Base-by-base conservation (phyloP, 495 filamentous ascomycete genomes). In the Pyrenopolyporus hunteri region DNA sequence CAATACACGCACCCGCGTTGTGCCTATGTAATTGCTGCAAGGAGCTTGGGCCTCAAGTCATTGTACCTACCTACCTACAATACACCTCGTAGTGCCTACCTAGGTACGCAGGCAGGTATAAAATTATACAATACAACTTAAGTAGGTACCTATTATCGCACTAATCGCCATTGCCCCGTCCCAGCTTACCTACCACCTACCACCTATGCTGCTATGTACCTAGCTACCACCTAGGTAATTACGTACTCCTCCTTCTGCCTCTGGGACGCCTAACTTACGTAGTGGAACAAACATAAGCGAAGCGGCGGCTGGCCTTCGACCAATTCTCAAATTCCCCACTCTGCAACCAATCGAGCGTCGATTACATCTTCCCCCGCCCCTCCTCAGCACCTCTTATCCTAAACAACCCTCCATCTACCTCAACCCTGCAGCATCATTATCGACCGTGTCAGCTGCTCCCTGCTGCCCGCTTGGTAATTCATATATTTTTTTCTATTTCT, bases 211-310 rank as follows among this genome's bases (percentile, higher is more conserved):
- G n/a, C n/a, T n/a, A n/a, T n/a, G n/a, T n/a, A n/a, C n/a, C n/a
- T n/a, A n/a, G n/a, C n/a, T n/a, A n/a, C n/a, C n/a, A n/a, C n/a
- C n/a, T n/a, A n/a, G n/a, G n/a, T 33, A 16, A 64, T 64, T 58
- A 64, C 61, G 61, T 64, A 64, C 43, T 35, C 32, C 26, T 40
- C 19, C 43, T 53, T 53, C 54, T 64, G 61, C 61, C 61, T 64
- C 28, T 37, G 4, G n/a, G 11, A 42, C 20, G 22, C 28, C 36
- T 6, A 32, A 28, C 14, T n/a, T n/a, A n/a, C 28, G 40, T 16
- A 54, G 23, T 39, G 49, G 55, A n/a, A 29, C n/a, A 16, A 59
- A 42, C 19, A 20, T 20, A 17, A 23, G 37, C 7, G 23, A 50
- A 36, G 42, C 42, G 26, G 23, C 25, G 11, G 53, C 33, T 52